Percentiles rank a stretch among this genome's conserved stretches.
phyloP scores from a whole-genome alignment of 495 filamentous ascomycete genomes.

The Schizothecium vesticola region DNA sequence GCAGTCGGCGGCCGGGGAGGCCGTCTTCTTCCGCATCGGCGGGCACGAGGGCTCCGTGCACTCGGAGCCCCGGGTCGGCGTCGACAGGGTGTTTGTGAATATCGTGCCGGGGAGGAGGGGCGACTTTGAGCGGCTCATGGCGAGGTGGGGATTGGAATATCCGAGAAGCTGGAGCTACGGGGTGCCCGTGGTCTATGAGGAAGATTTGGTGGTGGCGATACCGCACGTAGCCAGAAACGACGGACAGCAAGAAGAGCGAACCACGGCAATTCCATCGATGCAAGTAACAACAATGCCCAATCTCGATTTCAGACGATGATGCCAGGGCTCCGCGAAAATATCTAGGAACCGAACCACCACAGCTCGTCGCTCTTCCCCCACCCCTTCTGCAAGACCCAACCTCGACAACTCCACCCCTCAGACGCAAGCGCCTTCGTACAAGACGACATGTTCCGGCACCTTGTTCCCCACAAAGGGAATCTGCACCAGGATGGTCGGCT shows the following conservation, averaged over 20 bases:
- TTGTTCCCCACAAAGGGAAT: constrained; percentile 22
- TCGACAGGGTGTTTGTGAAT: constrained; percentile 32
- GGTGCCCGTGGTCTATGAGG: constrained; percentile 3
- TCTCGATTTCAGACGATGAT: background rate
- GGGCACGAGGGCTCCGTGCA: constrained; percentile 28
- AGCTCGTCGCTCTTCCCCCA: background rate
- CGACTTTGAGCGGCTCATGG: constrained; percentile 21
- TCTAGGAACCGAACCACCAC: background rate
- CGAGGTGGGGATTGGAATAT: constrained; percentile 32
- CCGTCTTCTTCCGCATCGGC: constrained; percentile 17
- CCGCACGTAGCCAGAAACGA: background rate
- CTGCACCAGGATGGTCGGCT: constrained; percentile 27
- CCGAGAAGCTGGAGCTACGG: constrained; percentile 21
- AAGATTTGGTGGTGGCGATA: background rate
- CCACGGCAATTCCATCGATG: background rate
- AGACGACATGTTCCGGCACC: constrained; percentile 17
- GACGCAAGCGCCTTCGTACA: constrained; percentile 22
- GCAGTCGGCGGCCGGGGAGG: background rate
- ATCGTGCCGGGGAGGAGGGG: constrained; percentile 27
- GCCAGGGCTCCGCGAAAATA: background rate
- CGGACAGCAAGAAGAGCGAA: background rate
- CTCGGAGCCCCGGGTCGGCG: constrained; percentile 27
- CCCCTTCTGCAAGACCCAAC: background rate
- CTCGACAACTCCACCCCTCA: background rate
- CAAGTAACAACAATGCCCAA: background rate